A percentile compares a stretch with the other conserved stretches of the same genome.
Conservation (phyloP, 2,329 filamentous ascomycete genomes). For the Cercospora sp. region DNA sequence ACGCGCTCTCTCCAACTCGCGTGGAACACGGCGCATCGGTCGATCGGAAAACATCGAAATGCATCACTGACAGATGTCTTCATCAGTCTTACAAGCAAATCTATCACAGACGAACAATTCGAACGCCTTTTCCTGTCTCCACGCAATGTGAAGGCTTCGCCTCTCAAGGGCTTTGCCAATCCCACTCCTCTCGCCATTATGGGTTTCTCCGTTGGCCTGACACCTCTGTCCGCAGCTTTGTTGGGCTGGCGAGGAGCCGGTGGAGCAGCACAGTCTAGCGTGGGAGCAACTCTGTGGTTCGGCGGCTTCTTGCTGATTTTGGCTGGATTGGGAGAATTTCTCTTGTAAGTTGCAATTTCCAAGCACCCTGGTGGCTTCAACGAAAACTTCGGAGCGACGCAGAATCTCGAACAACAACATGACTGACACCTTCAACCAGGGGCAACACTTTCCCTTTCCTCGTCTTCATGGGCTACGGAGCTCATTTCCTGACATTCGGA, state of each 20-base stretch:
- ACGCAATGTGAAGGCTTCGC: conserved; percentile 19
- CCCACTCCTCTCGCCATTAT: conserved; percentile 30
- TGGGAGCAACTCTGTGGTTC: conserved; percentile 37
- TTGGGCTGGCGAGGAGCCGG: conserved; percentile 25
- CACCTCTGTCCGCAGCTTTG: conserved; percentile 25
- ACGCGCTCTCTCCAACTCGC: background rate
- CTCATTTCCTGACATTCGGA: conserved; percentile 28
- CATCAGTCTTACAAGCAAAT: conserved; percentile 23
- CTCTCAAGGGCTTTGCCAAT: conserved; percentile 28
- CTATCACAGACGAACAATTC: conserved; percentile 32
- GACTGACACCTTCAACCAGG: background rate
- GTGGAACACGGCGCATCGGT: background rate
- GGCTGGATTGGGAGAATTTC: conserved; percentile 40
- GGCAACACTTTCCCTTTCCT: conserved; percentile 37
- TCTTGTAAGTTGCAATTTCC: conserved; percentile 29
- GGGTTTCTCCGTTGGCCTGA: conserved; percentile 28
- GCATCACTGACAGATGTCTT: background rate
- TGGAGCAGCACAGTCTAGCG: conserved; percentile 16
- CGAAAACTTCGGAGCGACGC: background rate
- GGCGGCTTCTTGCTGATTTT: conserved; percentile 41
- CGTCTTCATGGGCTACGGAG: conserved; percentile 32
- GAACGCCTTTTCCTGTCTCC: conserved; percentile 31
- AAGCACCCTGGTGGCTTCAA: background rate
- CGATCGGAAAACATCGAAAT: background rate
- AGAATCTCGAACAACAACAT: background rate